Evolutionary conservation across 805 yeast species (phyloP), one percentile per base, ranked within the genome.

Genomic region (Ogataea philodendri): DNA sequence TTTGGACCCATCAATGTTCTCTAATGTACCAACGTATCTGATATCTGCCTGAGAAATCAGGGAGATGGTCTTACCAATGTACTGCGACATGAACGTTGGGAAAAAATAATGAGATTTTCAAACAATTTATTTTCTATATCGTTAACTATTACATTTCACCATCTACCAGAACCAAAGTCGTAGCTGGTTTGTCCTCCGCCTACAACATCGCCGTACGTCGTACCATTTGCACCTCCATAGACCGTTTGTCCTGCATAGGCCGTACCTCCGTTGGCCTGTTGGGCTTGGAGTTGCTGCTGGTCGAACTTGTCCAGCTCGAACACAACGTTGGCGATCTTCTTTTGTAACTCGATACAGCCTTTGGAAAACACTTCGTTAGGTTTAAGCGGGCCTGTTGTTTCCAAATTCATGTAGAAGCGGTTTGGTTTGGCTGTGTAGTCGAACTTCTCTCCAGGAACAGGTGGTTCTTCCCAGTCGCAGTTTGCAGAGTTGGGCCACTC

Each of bases 391-490:
- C 98, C 98, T 9, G 89, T 84, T 1, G 97, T 85, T 62, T 93
- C 99, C 7, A 94, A 84, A 48, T 85, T 90, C 55, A 90, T 65
- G 61, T 93, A 93, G 52, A 81, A 93, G 46, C 78, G 79, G 28
- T 74, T 67, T 3, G 98, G 95, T 53, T 73, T 75, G 5, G 96
- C 96, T 26, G 66, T 71, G 59, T 80, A 87, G 59, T 93, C 96
- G 55, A 89, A 89, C 8, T 73, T 72, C 23, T 88, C 96, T 41
- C 81, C 93, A 15, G 87, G 84, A 50, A 76, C 79, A 17, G 97
- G 96, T 6, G 90, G 85, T 60, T 93, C 98, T 65, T 93, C 99
- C 81, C 90, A 93, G 53, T 86, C 95, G 49, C 94, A 78, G 63
- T 93, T 90, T 46, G 76, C 75, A 26, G 86, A 75, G 45, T 73